Conservation (phyloP, 164 flowering plant genomes). For the Tetrastigma voinierianum region DNA sequence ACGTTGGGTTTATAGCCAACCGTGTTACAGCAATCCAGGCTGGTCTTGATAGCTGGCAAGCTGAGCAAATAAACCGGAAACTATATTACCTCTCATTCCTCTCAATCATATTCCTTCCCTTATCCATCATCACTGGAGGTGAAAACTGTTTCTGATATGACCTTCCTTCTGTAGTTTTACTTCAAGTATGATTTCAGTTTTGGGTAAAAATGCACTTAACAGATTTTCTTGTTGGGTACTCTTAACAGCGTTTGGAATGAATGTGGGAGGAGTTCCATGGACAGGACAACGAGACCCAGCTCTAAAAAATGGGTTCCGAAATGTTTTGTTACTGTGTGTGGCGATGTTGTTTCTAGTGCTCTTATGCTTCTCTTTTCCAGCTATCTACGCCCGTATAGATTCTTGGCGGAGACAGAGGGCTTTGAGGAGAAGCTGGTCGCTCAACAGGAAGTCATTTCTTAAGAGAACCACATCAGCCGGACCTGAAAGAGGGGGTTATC, state of each 20-base stretch:
- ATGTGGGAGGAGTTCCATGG: conserved; percentile 99
- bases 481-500: conserved; percentile 55
- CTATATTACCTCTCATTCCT: conserved; percentile 95
- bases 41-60: conserved; percentile 96
- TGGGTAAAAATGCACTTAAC: background rate
- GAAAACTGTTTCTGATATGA: background rate
- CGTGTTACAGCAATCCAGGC: conserved; percentile 95
- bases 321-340: conserved; percentile 70
- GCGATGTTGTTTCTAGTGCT: conserved; percentile 58
- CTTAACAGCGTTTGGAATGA: conserved; percentile 90
- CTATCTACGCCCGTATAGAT: conserved; percentile 44
- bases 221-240: background rate
- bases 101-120: conserved; percentile 90
- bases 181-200: background rate
- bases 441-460: conserved; percentile 70
- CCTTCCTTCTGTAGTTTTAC: background rate
- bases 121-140: conserved; percentile 97
- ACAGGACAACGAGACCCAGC: conserved; percentile 62
- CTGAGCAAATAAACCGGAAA: conserved; percentile 93
- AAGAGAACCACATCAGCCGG: conserved; percentile 37
- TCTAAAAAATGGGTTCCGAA: conserved; percentile 72
- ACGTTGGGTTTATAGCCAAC: conserved; percentile 87
- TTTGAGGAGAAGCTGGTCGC: conserved; percentile 62
- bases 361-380: conserved; percentile 68
- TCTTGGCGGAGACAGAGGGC: conserved; percentile 57